These are phyloP conservation scores for Saturnispora sekii DNA, from an alignment of 805 yeast genomes.

Conservation along the genomic window DNA sequence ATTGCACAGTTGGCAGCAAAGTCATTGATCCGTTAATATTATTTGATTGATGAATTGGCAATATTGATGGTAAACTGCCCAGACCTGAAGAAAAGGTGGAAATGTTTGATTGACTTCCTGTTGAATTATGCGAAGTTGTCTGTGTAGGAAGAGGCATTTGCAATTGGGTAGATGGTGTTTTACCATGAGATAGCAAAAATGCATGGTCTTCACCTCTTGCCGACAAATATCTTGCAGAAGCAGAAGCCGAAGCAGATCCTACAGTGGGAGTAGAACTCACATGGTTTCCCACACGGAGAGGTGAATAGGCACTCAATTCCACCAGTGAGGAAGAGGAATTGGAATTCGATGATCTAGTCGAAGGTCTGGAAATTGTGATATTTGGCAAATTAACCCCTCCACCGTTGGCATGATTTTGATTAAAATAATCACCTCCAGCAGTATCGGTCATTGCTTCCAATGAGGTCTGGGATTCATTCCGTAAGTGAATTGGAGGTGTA, in stretches of 20 bases:
- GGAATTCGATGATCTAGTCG: constrained; percentile 2
- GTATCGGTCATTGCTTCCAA: neutral
- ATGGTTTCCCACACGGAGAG: neutral
- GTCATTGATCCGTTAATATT: neutral
- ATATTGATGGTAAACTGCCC: neutral
- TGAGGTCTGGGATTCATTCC: neutral
- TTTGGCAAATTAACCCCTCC: neutral
- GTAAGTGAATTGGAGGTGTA: neutral
- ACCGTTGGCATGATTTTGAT: no score
- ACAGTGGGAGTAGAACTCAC: neutral
- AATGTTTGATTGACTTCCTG: neutral
- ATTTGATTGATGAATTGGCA: constrained; percentile 1
- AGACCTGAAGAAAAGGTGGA: neutral
- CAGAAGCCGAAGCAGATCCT: neutral
- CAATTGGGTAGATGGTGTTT: constrained; percentile 1
- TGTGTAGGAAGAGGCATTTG: constrained; percentile 5
- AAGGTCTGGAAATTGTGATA: constrained; percentile 2
- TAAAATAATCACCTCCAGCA: no score
- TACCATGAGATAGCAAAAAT: constrained; percentile 6
- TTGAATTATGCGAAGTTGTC: constrained; percentile 1
- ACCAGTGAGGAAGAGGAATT: neutral
- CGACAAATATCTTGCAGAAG: constrained; percentile 4
- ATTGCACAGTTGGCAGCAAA: no score
- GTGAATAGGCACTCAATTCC: constrained; percentile 1
- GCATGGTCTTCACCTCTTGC: constrained; percentile 4